Conservation (phyloP, 2,329 filamentous ascomycete genomes). For the Ophiocordyceps camponoti-floridani region DNA sequence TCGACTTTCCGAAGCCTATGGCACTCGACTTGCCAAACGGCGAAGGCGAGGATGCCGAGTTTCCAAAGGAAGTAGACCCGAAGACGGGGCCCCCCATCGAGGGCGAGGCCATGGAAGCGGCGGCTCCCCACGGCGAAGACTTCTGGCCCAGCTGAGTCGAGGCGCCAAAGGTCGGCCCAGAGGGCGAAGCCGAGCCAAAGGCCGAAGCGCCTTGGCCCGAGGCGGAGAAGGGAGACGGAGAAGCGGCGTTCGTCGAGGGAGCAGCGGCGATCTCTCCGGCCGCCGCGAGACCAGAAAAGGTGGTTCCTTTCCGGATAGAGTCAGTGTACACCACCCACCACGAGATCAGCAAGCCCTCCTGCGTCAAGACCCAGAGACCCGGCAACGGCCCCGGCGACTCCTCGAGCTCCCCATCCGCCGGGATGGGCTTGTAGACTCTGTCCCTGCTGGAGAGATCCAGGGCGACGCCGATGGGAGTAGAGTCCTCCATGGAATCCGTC, state of each 20-base stretch:
- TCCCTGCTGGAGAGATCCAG: constrained; percentile 74
- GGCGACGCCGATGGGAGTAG: constrained; percentile 64
- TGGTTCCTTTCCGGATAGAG: constrained; percentile 55
- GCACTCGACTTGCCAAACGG: constrained; percentile 30
- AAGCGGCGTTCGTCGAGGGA: constrained; percentile 9
- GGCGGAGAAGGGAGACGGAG: constrained; percentile 14
- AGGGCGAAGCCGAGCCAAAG: constrained; percentile 20
- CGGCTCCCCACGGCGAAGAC: constrained; percentile 30
- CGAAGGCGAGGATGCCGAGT: constrained; percentile 16
- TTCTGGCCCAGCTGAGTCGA: constrained; percentile 30
- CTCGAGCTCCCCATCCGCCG: constrained; percentile 56
- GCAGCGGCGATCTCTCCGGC: constrained; percentile 17
- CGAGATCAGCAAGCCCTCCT: constrained; percentile 65
- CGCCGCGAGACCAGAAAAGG: constrained; percentile 51
- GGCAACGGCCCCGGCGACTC: constrained; percentile 69
- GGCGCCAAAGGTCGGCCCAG: constrained; percentile 27
- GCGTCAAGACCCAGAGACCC: constrained; percentile 68
- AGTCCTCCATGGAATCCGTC: constrained; percentile 37
- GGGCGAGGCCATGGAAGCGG: constrained; percentile 12
- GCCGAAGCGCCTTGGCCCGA: constrained; percentile 11
- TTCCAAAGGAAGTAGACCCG: constrained; percentile 26
- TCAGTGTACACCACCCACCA: constrained; percentile 93
- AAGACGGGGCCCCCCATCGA: constrained; percentile 20
- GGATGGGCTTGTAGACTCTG: constrained; percentile 61
- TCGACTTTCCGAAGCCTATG: constrained; percentile 35